These are phyloP conservation scores for Aciculosporium take DNA, from an alignment of 2,329 filamentous ascomycete species.

Conservation along the genomic window DNA sequence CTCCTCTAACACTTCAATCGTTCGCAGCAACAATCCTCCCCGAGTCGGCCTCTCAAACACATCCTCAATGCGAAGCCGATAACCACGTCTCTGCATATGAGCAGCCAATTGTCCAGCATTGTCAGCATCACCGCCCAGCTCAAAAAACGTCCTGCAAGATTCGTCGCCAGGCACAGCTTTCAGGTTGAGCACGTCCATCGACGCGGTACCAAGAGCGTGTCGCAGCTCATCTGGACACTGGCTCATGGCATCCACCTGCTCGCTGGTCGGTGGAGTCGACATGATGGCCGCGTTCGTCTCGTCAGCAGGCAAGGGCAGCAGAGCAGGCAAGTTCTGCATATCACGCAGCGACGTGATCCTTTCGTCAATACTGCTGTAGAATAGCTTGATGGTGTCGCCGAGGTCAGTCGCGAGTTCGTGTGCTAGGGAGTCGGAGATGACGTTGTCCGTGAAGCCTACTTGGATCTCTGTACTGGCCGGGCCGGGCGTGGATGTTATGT, in stretches of 20 bases:
- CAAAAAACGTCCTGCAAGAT: not conserved
- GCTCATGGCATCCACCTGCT: not conserved
- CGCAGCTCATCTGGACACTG: not conserved
- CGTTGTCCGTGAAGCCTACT: constrained; percentile 1
- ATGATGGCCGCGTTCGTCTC: no score
- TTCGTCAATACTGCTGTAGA: not conserved
- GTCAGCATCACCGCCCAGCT: not conserved
- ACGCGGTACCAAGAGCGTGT: not conserved
- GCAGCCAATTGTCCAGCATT: constrained; percentile 2
- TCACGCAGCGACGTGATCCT: not conserved
- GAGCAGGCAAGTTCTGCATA: not conserved
- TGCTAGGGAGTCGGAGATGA: not conserved
- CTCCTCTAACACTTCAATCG: not conserved
- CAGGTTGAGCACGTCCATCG: not conserved
- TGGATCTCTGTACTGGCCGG: not conserved
- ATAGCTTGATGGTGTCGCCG: not conserved
- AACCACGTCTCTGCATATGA: constrained; percentile 2
- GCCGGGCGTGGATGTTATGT: constrained; percentile 2
- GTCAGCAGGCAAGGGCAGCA: not conserved
- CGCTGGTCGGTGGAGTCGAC: not conserved
- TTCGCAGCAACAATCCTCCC: not conserved
- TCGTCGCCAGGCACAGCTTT: not conserved
- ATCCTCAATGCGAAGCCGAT: not conserved
- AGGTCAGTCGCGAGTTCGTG: not conserved
- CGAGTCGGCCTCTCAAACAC: not conserved